These are phyloP conservation scores for Cymbopogon flexuosus DNA, from an alignment of 202 grass and related monocot genomes.

Conservation along the genomic window DNA sequence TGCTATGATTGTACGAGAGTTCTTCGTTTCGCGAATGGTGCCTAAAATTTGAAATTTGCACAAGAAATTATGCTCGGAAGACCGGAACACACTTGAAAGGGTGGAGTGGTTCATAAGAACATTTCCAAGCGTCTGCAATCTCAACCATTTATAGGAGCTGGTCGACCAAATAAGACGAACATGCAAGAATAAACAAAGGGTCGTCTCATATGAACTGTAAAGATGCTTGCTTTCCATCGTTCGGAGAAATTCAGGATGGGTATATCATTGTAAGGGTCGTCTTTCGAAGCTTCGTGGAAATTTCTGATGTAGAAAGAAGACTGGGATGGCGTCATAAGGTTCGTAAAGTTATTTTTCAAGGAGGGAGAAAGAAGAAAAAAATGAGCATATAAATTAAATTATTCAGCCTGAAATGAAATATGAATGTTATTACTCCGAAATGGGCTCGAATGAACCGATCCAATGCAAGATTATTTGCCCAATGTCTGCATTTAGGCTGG, in stretches of 20 bases:
- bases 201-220: too few species aligned
- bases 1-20: too few species aligned
- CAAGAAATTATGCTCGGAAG: not conserved
- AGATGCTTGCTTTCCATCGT: too few species aligned
- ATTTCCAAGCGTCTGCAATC: not conserved
- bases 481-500: not conserved
- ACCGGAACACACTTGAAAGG: not conserved
- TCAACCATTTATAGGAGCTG: not conserved
- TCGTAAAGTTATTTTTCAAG: not conserved
- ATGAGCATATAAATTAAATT: not conserved
- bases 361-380: not conserved
- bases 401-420: not conserved
- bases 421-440: not conserved
- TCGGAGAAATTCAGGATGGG: conserved; percentile 1
- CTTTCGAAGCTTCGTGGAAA: conserved; percentile 5
- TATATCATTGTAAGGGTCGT: not conserved
- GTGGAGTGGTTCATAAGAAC: not conserved
- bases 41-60: not conserved
- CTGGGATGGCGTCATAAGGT: not conserved
- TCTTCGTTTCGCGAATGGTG: not conserved
- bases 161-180: not conserved
- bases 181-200: too few species aligned
- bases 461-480: not conserved
- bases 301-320: not conserved
- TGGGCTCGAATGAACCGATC: not conserved